Evolutionary conservation across 257 asterid genomes (phyloP), one percentile per base, ranked within the genome.

Genomic region (Penstemon eatonii): DNA sequence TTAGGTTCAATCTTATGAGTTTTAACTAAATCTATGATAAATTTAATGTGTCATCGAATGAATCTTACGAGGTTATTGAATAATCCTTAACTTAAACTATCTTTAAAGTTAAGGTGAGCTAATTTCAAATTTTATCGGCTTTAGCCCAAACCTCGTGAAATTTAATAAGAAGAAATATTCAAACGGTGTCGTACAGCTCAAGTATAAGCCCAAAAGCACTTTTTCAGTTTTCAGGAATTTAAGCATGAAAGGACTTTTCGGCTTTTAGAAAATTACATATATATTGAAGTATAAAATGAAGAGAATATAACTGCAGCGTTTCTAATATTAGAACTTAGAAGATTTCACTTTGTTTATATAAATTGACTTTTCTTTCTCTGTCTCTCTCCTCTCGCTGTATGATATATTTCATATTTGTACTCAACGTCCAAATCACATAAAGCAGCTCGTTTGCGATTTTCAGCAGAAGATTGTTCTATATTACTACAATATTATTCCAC

Each of bases 161-260:
- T 18, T 15, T 47, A 41, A 5, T 25, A 9, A 66, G 7, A 4
- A 55, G 10, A 59, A 38, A 4, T 38, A 9, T 13, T 7, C 5
- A 67, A 6, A 44, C 6, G 44, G 12, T 3, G 60, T 65, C 51
- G 60, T 65, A 25, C 7, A 46, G 6, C 8, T 0, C 0, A 8
- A 10, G 4, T n/a, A 46, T 7, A 46, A 6, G n/a, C 52, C 52
- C 2, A 64, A 46, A 54, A 63, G 60, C 67, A 64, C 52, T 25
- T 37, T 64, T 65, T 33, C 44, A 40, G 57, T 64, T 50, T 46
- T 56, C 40, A 49, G 56, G 59, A 58, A 5, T 67, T 49, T 7
- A 66, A 66, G 77, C 68, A 50, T 58, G 46, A 51, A 59, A 57
- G 61, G 47, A 39, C 69, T 37, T 74, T 54, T 63, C 46, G 15